These are phyloP conservation scores for Didymella glomerata DNA, from an alignment of 2,329 filamentous ascomycete species.

Conservation along the genomic window DNA sequence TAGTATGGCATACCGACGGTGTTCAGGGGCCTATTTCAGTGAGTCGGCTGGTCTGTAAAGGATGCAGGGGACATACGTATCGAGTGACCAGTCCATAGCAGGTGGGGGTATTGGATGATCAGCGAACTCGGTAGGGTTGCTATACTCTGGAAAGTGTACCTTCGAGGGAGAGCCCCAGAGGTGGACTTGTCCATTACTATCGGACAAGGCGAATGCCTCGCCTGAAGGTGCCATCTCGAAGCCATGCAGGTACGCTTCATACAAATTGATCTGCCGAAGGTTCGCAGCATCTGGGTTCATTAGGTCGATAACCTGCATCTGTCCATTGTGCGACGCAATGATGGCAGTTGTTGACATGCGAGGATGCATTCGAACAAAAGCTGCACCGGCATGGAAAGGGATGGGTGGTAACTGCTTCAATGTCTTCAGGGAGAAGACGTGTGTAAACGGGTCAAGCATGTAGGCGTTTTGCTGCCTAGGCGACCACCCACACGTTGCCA, in stretches of 20 bases:
- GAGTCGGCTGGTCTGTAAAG: background rate
- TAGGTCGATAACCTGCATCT: conserved; percentile 94
- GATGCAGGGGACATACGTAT: conserved; percentile 64
- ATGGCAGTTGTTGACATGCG: conserved; percentile 95
- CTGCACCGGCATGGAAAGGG: conserved; percentile 88
- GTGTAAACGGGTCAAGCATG: conserved; percentile 90
- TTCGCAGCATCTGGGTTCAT: conserved; percentile 92
- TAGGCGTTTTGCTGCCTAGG: conserved; percentile 79
- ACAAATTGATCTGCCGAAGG: conserved; percentile 81
- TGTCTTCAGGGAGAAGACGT: conserved; percentile 94
- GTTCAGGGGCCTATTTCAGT: conserved; percentile 72
- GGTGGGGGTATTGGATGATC: conserved; percentile 67
- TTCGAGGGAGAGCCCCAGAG: conserved; percentile 90
- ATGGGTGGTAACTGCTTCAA: conserved; percentile 88
- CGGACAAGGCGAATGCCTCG: conserved; percentile 82
- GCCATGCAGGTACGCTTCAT: conserved; percentile 74
- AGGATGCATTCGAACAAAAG: conserved; percentile 95
- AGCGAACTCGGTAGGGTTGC: conserved; percentile 77
- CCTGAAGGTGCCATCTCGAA: conserved; percentile 89
- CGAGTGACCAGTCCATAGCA: conserved; percentile 73
- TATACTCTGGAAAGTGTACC: conserved; percentile 84
- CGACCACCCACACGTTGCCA: conserved; percentile 95
- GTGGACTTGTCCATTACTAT: conserved; percentile 79
- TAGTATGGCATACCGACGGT: conserved; percentile 93
- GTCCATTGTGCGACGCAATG: conserved; percentile 88